These are phyloP conservation scores for Neophaeococcomyces aloes DNA, from an alignment of 2,329 filamentous ascomycete genomes.

Conservation along the genomic window DNA sequence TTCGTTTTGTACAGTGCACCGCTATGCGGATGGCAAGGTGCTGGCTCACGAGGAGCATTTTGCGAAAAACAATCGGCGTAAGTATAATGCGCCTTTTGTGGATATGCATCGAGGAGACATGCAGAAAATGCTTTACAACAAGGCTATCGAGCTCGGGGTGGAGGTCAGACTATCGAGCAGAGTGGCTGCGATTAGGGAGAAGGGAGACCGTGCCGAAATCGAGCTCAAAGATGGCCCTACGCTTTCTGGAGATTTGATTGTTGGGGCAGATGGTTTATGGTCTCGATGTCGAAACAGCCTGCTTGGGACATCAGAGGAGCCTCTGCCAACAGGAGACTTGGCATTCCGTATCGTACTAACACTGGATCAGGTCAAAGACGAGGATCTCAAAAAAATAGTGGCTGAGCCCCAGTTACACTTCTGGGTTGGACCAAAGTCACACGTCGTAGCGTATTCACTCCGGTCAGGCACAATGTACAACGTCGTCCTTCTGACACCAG, in stretches of 20 bases:
- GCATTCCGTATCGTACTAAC: conserved; percentile 46
- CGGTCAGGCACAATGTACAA: conserved; percentile 37
- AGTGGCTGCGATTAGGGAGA: conserved; percentile 24
- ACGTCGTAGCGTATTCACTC: conserved; percentile 42
- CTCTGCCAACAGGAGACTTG: conserved; percentile 44
- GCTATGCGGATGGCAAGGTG: conserved; percentile 9
- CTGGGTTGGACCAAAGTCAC: conserved; percentile 44
- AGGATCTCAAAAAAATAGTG: conserved; percentile 37
- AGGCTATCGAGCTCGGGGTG: conserved; percentile 33
- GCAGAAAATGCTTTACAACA: conserved; percentile 33
- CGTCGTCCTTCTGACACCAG: conserved; percentile 38
- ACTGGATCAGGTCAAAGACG: conserved; percentile 38
- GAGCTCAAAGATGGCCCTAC: neutral
- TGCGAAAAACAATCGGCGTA: conserved; percentile 32
- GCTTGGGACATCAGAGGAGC: conserved; percentile 35
- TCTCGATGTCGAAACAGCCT: conserved; percentile 36
- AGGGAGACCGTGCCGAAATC: conserved; percentile 20
- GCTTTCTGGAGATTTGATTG: conserved; percentile 31
- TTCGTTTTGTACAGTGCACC: conserved; percentile 7
- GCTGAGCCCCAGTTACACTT: conserved; percentile 42
- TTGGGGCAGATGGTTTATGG: conserved; percentile 43
- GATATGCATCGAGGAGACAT: conserved; percentile 44
- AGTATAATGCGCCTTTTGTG: conserved; percentile 6
- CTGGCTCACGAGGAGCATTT: conserved; percentile 17
- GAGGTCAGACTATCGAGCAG: conserved; percentile 23